Conservation (phyloP, 1,284 basidiomycete genomes). For the Prillingera fragicola region DNA sequence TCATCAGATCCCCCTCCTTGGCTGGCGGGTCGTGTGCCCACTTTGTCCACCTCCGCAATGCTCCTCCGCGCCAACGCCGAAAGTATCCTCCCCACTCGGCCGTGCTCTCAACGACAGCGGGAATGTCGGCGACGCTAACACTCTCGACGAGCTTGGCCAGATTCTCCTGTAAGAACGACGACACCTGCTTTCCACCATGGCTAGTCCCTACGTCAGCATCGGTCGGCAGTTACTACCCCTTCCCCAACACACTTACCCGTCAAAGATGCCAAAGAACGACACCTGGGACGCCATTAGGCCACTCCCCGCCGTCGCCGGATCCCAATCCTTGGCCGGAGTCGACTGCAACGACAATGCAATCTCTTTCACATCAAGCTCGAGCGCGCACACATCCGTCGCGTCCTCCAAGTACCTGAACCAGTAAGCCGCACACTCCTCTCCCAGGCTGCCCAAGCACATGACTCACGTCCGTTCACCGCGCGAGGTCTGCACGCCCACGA, state of each 20-base stretch:
- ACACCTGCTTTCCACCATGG: slow-evolving; percentile 72
- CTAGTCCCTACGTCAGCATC: slow-evolving; percentile 45
- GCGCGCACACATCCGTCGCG: slow-evolving; percentile 65
- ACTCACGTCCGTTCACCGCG: slow-evolving; percentile 66
- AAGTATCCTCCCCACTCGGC: slow-evolving; percentile 73
- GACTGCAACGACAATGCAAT: slow-evolving; percentile 61
- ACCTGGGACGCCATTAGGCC: slow-evolving; percentile 67
- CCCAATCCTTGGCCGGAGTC: slow-evolving; percentile 61
- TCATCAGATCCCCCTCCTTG: slow-evolving; percentile 52
- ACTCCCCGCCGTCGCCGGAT: slow-evolving; percentile 50
- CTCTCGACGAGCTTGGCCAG: slow-evolving; percentile 73
- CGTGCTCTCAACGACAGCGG: slow-evolving; percentile 68
- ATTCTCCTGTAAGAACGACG: slow-evolving; percentile 69
- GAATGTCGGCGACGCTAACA: slow-evolving; percentile 61
- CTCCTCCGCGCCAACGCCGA: slow-evolving; percentile 75
- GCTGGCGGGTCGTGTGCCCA: slow-evolving; percentile 13
- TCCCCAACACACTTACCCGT: slow-evolving; percentile 58
- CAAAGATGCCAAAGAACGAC: slow-evolving; percentile 79
- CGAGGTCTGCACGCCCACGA: slow-evolving; percentile 69
- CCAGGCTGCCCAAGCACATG: slow-evolving; percentile 6
- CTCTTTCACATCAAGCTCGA: slow-evolving; percentile 68
- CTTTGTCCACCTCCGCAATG: slow-evolving; percentile 48
- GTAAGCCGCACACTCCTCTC: background rate
- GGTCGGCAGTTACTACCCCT: background rate
- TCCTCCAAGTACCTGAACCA: slow-evolving; percentile 69